Base-by-base conservation (phyloP, 108 stramenopile species). In the Pseudonitzschia multiseries region DNA sequence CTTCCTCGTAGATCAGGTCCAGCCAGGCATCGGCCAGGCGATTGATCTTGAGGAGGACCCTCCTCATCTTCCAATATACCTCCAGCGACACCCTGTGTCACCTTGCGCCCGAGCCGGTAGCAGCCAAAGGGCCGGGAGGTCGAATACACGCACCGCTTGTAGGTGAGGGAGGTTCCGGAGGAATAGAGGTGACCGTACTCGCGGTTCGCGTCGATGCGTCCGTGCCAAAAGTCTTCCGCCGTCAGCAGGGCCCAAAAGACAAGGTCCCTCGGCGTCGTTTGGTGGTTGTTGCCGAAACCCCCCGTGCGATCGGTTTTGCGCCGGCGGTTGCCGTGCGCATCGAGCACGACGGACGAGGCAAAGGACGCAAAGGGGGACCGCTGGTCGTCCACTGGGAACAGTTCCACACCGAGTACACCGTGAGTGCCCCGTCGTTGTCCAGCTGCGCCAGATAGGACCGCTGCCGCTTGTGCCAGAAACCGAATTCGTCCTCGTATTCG, bases 391-490 rank as follows among this genome's bases (percentile, higher is more conserved):
- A n/a, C 52, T 76, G 62, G 8, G 70, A 27, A 12, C 71, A 21
- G 33, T 28, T 56, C 73, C 77, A 69, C 20, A 77, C 74, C 33
- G 76, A 57, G 56, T 93, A 93, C n/a, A 93, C 83, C 4, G 83
- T 83, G 28, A 93, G 77, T 0, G 84, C 78, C 20, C 92, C 92
- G 71, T 93, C 92, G 57, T 89, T 82, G 69, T 90, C 92, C 54
- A 93, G 63, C 53, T 87, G 82, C 2, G 87, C 85, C 79, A 88
- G 71, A 62, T 87, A 89, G 1, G 70, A 24, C n/a, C n/a, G 70
- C 68, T 75, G 81, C 15, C 64, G 51, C 12, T 70, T 52, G 0
- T 69, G 63, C 46, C 77, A 41, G 26, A 77, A 74, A 31, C 70
- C 52, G 33, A 28, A 71, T 56, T 75, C 70, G 29, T 64, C 57